Evolutionary conservation across 371 early-diverging fungal species (phyloP), one percentile per base, ranked within the genome.

Genomic region (Umbelopsis sp.): DNA sequence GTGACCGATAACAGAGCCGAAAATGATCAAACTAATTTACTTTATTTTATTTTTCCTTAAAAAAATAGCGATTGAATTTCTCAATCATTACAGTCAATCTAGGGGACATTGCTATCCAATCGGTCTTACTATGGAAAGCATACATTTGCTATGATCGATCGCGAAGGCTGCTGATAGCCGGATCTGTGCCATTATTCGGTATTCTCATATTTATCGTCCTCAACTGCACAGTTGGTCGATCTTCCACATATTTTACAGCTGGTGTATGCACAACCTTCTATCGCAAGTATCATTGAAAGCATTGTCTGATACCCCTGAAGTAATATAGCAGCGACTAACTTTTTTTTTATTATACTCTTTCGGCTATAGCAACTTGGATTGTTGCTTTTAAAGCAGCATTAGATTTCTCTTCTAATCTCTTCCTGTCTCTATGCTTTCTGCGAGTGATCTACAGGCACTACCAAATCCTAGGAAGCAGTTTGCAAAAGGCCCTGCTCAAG

Each of bases 391-490:
- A 83, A 38, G 72, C 80, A 11, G 67, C 57, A 0, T 69, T 83
- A 24, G 80, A 83, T 68, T 79, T 75, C 52, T 48, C 68, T 38
- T 74, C 83, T n/a, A 83, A 83, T 66, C 67, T 72, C 0, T 79
- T 83, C 67, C 53, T 83, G 5, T 80, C 80, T 1, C 64, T 45
- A 7, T 83, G 83, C 44, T 83, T 83, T 68, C 63, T 83, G 20
- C 63, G 76, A 10, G 83, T 83, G 10, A 80, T 83, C 25, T 79
- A 83, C 45, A 67, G 76, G 14, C 80, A 83, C 52, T 83, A 83
- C 51, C 69, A 70, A 20, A 37, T 78, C 20, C 65, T 51, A 65
- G 71, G 9, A 70, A 65, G 62, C 70, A 75, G 50, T 70, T 45
- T 20, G 52, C 37, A 14, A 74, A 63, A 29, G 22, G 18, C 10